Evolutionary conservation across 2,329 filamentous ascomycete genomes (phyloP), one percentile per base, ranked within the genome.

Genomic region (Leptographium flavum): DNA sequence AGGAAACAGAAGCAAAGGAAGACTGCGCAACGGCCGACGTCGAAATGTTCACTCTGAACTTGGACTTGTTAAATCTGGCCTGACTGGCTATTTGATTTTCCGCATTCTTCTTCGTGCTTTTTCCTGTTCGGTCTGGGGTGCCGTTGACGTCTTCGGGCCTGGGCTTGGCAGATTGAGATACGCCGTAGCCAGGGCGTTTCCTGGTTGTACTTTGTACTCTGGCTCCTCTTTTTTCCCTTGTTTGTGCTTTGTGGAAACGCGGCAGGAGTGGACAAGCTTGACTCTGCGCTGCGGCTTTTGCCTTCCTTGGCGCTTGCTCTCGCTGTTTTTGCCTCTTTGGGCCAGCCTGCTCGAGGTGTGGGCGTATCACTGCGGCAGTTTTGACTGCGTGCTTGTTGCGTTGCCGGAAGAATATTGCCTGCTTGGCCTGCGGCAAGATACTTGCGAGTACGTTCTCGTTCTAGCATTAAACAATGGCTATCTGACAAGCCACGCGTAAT

Each of bases 201-300:
- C 14, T 35, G 32, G 41, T 43, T 36, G 41, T 36, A 43, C 41
- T 28, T 42, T 28, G 41, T 36, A 43, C 41, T 28, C 35, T 43
- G 41, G 15, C 39, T 23, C 14, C 39, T 27, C 25, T 27, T 39
- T 41, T 32, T 32, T 31, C 15, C 33, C 13, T 14, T 15, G 13
- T 23, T 33, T 35, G 32, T 42, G 40, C 30, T 25, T 11, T 19
- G 30, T 42, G 40, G 30, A 15, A 43, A 22, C 22, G 28, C 39
- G 39, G 39, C 39, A 41, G 28, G 28, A 41, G 32, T 27, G 39
- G 25, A n/a, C 38, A 28, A 28, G 10, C 39, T 32, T 41, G 28
- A n/a, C n/a, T n/a, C n/a, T n/a, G n/a, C n/a, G n/a, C n/a, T n/a
- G n/a, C n/a, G n/a, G n/a, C n/a, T n/a, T n/a, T n/a, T n/a, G n/a